These are phyloP conservation scores for Boletus sp. DNA, from an alignment of 768 basidiomycete species.

Conservation along the genomic window DNA sequence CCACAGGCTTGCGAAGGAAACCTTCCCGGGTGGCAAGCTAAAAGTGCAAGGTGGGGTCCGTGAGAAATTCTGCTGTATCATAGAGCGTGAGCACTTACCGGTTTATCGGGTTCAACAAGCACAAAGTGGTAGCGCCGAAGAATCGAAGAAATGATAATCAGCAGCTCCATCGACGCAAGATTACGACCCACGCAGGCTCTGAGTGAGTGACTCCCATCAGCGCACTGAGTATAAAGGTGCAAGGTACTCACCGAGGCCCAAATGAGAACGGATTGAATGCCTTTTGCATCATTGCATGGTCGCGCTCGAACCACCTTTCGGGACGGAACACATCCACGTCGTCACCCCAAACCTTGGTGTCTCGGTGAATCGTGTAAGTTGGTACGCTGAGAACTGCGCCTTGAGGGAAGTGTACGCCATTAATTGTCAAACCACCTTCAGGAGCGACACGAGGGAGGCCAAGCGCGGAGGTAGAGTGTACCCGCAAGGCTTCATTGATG, in stretches of 20 bases:
- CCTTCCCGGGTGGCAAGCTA: slow-evolving; percentile 79
- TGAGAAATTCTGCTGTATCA: slow-evolving; percentile 3
- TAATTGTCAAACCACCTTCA: slow-evolving; percentile 63
- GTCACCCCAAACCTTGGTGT: slow-evolving; percentile 68
- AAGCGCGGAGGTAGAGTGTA: slow-evolving; percentile 80
- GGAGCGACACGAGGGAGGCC: slow-evolving; percentile 82
- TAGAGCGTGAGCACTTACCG: slow-evolving; percentile 40
- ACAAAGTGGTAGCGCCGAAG: slow-evolving; percentile 74
- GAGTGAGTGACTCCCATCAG: neutral
- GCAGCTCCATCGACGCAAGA: slow-evolving; percentile 73
- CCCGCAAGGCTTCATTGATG: slow-evolving; percentile 80
- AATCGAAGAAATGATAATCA: slow-evolving; percentile 79
- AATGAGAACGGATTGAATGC: slow-evolving; percentile 85
- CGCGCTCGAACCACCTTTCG: slow-evolving; percentile 80
- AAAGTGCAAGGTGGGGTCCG: slow-evolving; percentile 1
- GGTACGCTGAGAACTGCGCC: slow-evolving; percentile 81
- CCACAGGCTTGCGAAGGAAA: slow-evolving; percentile 80
- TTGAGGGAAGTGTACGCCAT: slow-evolving; percentile 54
- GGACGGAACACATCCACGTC: slow-evolving; percentile 74
- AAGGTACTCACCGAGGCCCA: slow-evolving; percentile 59
- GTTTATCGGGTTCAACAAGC: slow-evolving; percentile 53
- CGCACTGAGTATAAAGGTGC: neutral
- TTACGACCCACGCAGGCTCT: slow-evolving; percentile 86
- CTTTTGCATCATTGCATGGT: slow-evolving; percentile 57
- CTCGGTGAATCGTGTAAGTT: slow-evolving; percentile 79